Conservation (phyloP, 352 stramenopile genomes). For the Sclerospora graminicola region DNA sequence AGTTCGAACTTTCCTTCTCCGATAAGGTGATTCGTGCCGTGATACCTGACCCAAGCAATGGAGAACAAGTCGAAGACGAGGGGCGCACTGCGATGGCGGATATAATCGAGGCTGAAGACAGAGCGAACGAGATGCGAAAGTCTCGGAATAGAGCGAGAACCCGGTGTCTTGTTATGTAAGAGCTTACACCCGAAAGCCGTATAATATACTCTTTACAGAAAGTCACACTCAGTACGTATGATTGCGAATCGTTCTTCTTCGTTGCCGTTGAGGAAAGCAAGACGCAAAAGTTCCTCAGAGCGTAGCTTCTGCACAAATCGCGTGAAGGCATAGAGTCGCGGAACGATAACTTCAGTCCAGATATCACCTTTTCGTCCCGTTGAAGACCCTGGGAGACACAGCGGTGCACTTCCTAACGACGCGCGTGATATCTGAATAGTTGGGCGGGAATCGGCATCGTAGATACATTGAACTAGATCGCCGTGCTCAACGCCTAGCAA, state of each 20-base stretch:
- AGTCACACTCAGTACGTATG: slow-evolving; percentile 40
- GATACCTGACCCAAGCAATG: no score
- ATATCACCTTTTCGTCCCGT: slow-evolving; percentile 16
- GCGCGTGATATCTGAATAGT: slow-evolving; percentile 47
- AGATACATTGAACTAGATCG: slow-evolving; percentile 63
- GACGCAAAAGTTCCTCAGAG: slow-evolving; percentile 33
- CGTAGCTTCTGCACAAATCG: slow-evolving; percentile 39
- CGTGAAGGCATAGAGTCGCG: slow-evolving; percentile 46
- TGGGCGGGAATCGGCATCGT: slow-evolving; percentile 23
- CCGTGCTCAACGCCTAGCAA: slow-evolving; percentile 49
- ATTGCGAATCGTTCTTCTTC: slow-evolving; percentile 32
- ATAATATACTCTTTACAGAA: slow-evolving; percentile 27
- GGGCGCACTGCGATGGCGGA: no score
- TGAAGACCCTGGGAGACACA: slow-evolving; percentile 19
- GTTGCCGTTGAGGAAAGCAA: slow-evolving; percentile 54
- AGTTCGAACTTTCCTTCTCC: no score
- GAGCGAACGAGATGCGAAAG: no score
- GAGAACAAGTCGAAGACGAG: no score
- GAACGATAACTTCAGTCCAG: slow-evolving; percentile 54
- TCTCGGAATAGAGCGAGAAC: no score
- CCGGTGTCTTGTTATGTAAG: no score
- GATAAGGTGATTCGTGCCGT: no score
- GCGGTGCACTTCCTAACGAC: slow-evolving; percentile 29
- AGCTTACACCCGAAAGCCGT: no score
- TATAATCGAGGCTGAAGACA: no score